A percentile compares a stretch with the other conserved stretches of the same genome.
These are phyloP conservation scores for Luvunga scandens DNA, from an alignment of 345 rosid genomes.

Conservation along the genomic window DNA sequence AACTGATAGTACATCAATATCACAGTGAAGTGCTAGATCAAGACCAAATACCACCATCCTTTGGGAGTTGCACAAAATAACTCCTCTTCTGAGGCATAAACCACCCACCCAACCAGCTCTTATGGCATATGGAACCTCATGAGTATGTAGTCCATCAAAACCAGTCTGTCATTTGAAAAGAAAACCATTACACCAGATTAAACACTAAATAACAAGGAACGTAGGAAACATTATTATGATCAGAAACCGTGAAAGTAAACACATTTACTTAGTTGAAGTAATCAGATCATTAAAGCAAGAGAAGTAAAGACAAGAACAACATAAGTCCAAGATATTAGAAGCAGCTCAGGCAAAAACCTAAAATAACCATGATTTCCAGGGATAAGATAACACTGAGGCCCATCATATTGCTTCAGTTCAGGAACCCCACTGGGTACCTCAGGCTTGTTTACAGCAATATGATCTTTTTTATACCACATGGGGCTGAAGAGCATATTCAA, in stretches of 20 bases:
- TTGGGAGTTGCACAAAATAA: slow-evolving; percentile 97
- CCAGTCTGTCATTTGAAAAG: slow-evolving; percentile 61
- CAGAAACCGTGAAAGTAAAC: slow-evolving; percentile 3
- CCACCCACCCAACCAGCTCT: slow-evolving; percentile 99
- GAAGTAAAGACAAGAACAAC: not conserved
- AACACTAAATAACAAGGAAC: not conserved
- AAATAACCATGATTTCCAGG: slow-evolving; percentile 96
- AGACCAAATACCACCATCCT: slow-evolving; percentile 99
- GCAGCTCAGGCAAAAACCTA: slow-evolving; percentile 20
- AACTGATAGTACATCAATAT: slow-evolving; percentile 98
- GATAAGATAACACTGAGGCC: slow-evolving; percentile 90
- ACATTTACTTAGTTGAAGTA: not conserved
- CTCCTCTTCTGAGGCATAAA: slow-evolving; percentile 99
- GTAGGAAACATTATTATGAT: not conserved
- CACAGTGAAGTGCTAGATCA: slow-evolving; percentile 96
- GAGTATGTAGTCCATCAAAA: slow-evolving; percentile 94
- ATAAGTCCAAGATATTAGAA: not conserved
- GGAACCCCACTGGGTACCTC: slow-evolving; percentile 72
- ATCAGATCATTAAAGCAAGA: slow-evolving; percentile 9
- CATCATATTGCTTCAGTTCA: slow-evolving; percentile 75
- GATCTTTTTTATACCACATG: slow-evolving; percentile 68
- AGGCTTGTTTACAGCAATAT: slow-evolving; percentile 82
- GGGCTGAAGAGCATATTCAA: slow-evolving; percentile 96
- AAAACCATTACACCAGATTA: slow-evolving; percentile 3
- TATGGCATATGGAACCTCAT: slow-evolving; percentile 98